Percentiles rank a stretch among this genome's conserved stretches.
phyloP scores from a whole-genome alignment of 176 grass and related monocot species.

The Carex littledalei region DNA sequence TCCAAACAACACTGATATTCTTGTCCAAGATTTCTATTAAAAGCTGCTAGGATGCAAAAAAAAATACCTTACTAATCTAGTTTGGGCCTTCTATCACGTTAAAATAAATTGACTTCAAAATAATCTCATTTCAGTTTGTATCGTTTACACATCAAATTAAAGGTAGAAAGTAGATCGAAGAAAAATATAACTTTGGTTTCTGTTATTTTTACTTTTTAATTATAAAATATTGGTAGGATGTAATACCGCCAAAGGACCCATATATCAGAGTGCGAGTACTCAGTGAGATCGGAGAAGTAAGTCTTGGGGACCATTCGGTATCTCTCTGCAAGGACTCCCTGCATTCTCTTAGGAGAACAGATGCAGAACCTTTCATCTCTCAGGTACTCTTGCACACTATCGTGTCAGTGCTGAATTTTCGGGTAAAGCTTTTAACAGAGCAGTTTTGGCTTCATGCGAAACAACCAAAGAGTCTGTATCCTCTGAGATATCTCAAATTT shows the following conservation, averaged over 20 bases:
- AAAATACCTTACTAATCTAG: not conserved
- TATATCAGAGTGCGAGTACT: constrained; percentile 81
- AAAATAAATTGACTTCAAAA: too few species aligned
- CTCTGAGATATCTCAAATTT: too few species aligned
- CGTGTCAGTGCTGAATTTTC: not conserved
- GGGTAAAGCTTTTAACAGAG: too few species aligned
- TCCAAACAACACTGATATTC: not conserved
- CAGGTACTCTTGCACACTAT: constrained; percentile 43
- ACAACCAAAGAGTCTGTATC: too few species aligned
- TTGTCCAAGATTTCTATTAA: not conserved
- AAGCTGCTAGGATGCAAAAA: not conserved
- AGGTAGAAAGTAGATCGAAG: not conserved
- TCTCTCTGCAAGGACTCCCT: constrained; percentile 84
- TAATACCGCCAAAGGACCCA: constrained; percentile 95
- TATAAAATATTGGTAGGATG: constrained; percentile 51
- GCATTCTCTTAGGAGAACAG: constrained; percentile 82
- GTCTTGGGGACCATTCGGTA: constrained; percentile 79
- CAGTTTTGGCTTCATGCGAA: too few species aligned
- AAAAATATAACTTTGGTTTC: not conserved
- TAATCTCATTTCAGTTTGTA: not conserved
- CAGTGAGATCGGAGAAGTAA: constrained; percentile 85
- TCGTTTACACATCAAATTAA: not conserved
- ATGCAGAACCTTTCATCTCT: constrained; percentile 83
- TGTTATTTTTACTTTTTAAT: constrained; percentile 16
- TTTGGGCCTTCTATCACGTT: not conserved